These are phyloP conservation scores for Chaetomium cochliodes DNA, from an alignment of 495 filamentous ascomycete species.

Conservation along the genomic window DNA sequence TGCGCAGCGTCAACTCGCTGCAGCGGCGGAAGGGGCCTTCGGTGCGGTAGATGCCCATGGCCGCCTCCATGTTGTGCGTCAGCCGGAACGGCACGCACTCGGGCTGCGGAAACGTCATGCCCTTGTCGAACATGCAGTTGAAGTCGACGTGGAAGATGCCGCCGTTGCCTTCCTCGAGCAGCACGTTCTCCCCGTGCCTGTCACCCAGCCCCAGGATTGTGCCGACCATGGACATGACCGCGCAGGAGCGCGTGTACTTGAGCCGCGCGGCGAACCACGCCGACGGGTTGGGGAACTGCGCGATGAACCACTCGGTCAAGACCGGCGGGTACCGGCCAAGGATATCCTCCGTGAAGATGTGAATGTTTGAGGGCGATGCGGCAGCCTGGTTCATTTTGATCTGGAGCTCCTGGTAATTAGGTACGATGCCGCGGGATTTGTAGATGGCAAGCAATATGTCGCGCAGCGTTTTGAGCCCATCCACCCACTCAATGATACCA, in stretches of 20 bases:
- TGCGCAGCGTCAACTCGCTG: slow-evolving; percentile 78
- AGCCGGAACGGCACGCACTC: slow-evolving; percentile 96
- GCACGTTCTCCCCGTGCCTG: slow-evolving; percentile 96
- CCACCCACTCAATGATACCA: slow-evolving; percentile 98
- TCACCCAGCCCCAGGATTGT: slow-evolving; percentile 93
- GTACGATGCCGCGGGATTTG: slow-evolving; percentile 61
- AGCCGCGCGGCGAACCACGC: slow-evolving; percentile 91
- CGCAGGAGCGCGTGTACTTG: slow-evolving; percentile 86
- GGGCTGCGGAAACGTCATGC: slow-evolving; percentile 90
- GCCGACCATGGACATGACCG: slow-evolving; percentile 97
- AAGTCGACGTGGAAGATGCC: slow-evolving; percentile 98
- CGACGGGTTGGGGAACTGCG: slow-evolving; percentile 88
- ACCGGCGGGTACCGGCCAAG: slow-evolving; percentile 70
- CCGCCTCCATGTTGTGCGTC: slow-evolving; percentile 97
- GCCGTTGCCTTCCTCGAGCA: slow-evolving; percentile 91
- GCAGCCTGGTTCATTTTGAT: slow-evolving; percentile 50
- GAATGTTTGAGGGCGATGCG: slow-evolving; percentile 46
- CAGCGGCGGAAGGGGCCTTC: slow-evolving; percentile 90
- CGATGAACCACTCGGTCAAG: slow-evolving; percentile 90
- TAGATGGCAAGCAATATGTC: slow-evolving; percentile 84
- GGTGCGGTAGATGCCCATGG: slow-evolving; percentile 89
- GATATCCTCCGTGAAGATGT: slow-evolving; percentile 69
- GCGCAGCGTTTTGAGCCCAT: slow-evolving; percentile 86
- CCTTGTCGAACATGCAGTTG: slow-evolving; percentile 99
- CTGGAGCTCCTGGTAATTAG: slow-evolving; percentile 50